Evolutionary conservation across 2,329 filamentous ascomycete species (phyloP), one percentile per base, ranked within the genome.

Genomic region (Fusarium sororula): DNA sequence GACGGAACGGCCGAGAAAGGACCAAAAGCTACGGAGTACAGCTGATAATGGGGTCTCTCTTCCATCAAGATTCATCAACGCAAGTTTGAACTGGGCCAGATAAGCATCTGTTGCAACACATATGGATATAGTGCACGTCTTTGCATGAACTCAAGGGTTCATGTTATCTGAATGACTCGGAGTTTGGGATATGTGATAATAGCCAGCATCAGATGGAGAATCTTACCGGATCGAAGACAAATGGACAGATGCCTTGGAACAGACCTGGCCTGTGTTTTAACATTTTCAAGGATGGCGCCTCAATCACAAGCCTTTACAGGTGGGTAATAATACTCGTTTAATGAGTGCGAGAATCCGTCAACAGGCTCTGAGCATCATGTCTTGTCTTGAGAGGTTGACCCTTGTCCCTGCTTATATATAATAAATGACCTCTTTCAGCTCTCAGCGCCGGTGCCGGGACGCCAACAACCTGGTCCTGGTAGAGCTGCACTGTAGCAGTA

Each of bases 381-480:
- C 62, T 60, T 51, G 39, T 50, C 39, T 68, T 41, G 6, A 48
- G 55, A 50, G 30, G 20, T 45, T 60, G 45, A 47, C 32, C 62
- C 54, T 47, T 51, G 39, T 41, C 59, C 63, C 74, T 51, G 73
- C 54, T 70, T 64, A 48, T 22, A 48, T 28, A 20, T 30, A 48
- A 30, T 24, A 47, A 66, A 66, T 70, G 72, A 38, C 75, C 64
- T 44, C 67, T 69, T 77, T 69, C 70, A 76, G 75, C 73, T 76
- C 73, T 58, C 56, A 66, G 65, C 68, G 72, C 75, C 68, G 68
- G 50, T 51, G 62, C 57, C 59, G 48, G 58, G 59, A 59, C 18
- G 42, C 48, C 48, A 54, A 51, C 39, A 37, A 39, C 64, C 61
- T 39, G 57, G 32, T 48, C 54, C 71, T 51, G 38, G 57, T 54